A percentile compares a stretch with the other conserved stretches of the same genome.
Conservation (phyloP, 495 filamentous ascomycete genomes). For the Hypoxylon fragiforme region DNA sequence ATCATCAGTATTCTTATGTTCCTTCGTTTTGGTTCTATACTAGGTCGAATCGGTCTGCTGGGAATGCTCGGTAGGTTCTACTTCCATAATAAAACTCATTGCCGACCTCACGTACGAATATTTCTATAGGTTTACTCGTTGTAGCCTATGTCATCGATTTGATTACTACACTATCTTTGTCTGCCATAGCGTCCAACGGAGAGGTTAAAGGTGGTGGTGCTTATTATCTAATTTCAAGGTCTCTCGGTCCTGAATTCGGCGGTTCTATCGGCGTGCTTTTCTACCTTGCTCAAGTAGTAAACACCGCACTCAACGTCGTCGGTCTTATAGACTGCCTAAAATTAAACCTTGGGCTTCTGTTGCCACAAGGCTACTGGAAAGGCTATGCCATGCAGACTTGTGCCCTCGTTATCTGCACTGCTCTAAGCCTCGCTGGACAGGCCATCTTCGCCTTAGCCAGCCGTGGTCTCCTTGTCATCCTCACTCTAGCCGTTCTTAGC, state of each 20-base stretch:
- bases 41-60: conserved; percentile 76
- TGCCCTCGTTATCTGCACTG: conserved; percentile 73
- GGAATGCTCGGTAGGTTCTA: conserved; percentile 71
- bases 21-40: conserved; percentile 76
- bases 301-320: conserved; percentile 87
- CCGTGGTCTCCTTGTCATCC: conserved; percentile 73
- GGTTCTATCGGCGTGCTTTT: conserved; percentile 92
- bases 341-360: conserved; percentile 72
- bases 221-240: conserved; percentile 87
- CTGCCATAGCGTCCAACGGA: conserved; percentile 87
- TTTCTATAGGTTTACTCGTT: conserved; percentile 65
- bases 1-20: conserved; percentile 96
- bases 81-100: conserved; percentile 1
- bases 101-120: conserved; percentile 17
- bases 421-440: conserved; percentile 77
- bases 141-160: conserved; percentile 76
- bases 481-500: conserved; percentile 76
- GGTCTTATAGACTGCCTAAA: conserved; percentile 82
- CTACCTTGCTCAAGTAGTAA: conserved; percentile 81
- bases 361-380: conserved; percentile 75
- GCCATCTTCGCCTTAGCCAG: conserved; percentile 79
- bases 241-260: conserved; percentile 85
- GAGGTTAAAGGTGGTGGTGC: conserved; percentile 87
- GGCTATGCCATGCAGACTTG: conserved; percentile 77
- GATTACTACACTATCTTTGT: conserved; percentile 82